Evolutionary conservation across 2,329 filamentous ascomycete species (phyloP).

Genomic region (Thermomyces lanuginosus): DNA sequence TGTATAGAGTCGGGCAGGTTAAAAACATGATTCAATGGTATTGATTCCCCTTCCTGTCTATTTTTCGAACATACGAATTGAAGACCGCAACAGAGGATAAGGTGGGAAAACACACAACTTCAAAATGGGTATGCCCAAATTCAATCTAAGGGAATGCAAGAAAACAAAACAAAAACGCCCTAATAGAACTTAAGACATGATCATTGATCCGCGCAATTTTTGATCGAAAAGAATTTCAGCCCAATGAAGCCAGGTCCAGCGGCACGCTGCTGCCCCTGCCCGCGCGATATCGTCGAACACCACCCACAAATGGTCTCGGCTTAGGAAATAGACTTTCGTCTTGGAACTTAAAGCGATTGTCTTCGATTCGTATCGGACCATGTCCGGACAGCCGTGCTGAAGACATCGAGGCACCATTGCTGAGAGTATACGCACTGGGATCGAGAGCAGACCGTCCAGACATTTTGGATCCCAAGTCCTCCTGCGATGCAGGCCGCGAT

Average conservation of each 20-base stretch:
- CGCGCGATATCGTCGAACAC: conserved; percentile 64
- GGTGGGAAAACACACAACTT: not conserved
- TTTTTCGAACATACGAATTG: no score
- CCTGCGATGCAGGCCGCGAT: conserved; percentile 10
- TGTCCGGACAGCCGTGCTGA: conserved; percentile 12
- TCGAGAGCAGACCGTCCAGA: conserved; percentile 50
- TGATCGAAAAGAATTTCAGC: no score
- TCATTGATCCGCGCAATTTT: no score
- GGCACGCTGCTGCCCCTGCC: conserved; percentile 90
- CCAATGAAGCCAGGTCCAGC: conserved; percentile 49
- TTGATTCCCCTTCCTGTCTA: no score
- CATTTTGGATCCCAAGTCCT: conserved; percentile 23
- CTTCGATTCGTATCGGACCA: conserved; percentile 45
- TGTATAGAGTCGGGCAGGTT: no score
- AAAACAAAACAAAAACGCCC: not conserved
- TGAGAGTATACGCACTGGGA: conserved; percentile 58
- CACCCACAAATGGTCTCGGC: conserved; percentile 64
- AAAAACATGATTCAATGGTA: no score
- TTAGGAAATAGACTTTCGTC: conserved; percentile 68
- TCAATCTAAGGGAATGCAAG: not conserved
- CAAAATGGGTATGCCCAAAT: conserved; percentile 1
- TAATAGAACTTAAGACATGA: conserved; percentile 2
- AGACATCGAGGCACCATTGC: conserved; percentile 38
- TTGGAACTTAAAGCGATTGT: conserved; percentile 74
- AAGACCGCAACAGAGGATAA: no score